Evolutionary conservation across 2,329 filamentous ascomycete species (phyloP).

Genomic region (Scleromitrula shiraiana): DNA sequence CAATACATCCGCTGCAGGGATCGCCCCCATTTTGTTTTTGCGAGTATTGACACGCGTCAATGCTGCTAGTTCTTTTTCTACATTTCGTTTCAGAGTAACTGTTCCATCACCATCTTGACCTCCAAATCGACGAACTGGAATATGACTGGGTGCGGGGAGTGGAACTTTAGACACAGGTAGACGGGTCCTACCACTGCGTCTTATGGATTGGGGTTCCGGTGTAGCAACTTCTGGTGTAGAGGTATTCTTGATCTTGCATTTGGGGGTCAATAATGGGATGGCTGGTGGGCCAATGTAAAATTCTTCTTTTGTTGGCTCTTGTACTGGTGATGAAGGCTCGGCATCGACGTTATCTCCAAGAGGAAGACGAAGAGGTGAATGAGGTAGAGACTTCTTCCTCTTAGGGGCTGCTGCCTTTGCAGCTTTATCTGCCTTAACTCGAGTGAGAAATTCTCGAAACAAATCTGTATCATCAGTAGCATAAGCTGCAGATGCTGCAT

Average conservation of each 20-base stretch:
- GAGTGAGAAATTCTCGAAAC: constrained; percentile 31
- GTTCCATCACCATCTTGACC: constrained; percentile 26
- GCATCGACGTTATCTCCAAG: constrained; percentile 17
- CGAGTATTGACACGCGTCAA: constrained; percentile 38
- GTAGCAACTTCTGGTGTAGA: constrained; percentile 14
- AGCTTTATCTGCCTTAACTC: constrained; percentile 31
- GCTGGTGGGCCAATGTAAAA: constrained; percentile 18
- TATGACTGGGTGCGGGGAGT: constrained; percentile 24
- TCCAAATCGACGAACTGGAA: constrained; percentile 25
- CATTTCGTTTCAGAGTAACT: constrained; percentile 27
- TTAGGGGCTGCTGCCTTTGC: constrained; percentile 26
- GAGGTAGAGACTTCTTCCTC: constrained; percentile 25
- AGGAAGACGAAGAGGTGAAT: constrained; percentile 27
- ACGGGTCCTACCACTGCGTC: constrained; percentile 28
- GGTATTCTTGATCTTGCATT: constrained; percentile 11
- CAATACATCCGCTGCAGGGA: constrained; percentile 27
- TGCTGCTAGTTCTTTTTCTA: constrained; percentile 36
- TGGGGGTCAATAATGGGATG: constrained; percentile 17
- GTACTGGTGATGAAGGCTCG: constrained; percentile 18
- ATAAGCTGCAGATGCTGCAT: constrained; percentile 7
- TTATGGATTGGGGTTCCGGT: constrained; percentile 18
- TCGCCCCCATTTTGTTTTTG: constrained; percentile 36
- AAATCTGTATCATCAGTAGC: constrained; percentile 31
- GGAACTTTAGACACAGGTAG: constrained; percentile 23
- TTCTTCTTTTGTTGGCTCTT: constrained; percentile 16